phyloP scores from a whole-genome alignment of 2,329 filamentous ascomycete species.

The Fusarium bulbicola region DNA sequence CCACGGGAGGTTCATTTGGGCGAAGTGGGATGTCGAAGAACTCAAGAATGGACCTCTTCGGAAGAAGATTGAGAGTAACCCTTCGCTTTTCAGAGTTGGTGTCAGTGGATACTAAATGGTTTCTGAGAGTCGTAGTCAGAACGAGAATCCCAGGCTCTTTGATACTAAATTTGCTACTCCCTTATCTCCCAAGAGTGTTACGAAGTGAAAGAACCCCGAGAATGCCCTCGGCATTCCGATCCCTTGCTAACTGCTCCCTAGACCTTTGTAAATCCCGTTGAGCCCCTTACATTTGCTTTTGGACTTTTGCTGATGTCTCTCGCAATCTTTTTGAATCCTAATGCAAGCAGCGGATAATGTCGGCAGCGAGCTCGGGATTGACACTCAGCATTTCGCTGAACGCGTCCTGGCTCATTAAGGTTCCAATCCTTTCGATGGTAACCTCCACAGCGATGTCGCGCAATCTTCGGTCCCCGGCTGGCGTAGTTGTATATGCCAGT shows the following conservation, averaged over 20 bases:
- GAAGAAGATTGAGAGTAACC: background rate
- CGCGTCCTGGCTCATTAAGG: fast-evolving
- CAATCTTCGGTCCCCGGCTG: fast-evolving
- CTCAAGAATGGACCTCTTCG: background rate
- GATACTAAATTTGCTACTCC: too few relatives aligned
- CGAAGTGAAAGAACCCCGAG: too few relatives aligned
- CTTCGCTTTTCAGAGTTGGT: background rate
- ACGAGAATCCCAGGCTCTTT: too few relatives aligned
- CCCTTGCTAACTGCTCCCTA: too few relatives aligned
- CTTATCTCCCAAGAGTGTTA: too few relatives aligned
- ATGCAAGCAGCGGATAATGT: fast-evolving
- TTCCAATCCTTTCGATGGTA: fast-evolving
- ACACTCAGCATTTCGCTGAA: fast-evolving
- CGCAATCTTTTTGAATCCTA: too few relatives aligned
- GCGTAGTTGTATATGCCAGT: background rate
- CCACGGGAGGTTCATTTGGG: slow-evolving; percentile 6
- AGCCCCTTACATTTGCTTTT: too few relatives aligned
- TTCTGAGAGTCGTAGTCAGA: too few relatives aligned
- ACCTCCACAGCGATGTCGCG: fast-evolving
- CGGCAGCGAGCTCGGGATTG: fast-evolving
- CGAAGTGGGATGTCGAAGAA: slow-evolving; percentile 14
- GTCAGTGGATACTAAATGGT: background rate
- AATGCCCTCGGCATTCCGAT: too few relatives aligned
- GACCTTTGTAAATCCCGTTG: too few relatives aligned
- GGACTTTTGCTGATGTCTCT: too few relatives aligned